phyloP scores from a whole-genome alignment of 352 stramenopile genomes.

The Globisporangium solare region DNA sequence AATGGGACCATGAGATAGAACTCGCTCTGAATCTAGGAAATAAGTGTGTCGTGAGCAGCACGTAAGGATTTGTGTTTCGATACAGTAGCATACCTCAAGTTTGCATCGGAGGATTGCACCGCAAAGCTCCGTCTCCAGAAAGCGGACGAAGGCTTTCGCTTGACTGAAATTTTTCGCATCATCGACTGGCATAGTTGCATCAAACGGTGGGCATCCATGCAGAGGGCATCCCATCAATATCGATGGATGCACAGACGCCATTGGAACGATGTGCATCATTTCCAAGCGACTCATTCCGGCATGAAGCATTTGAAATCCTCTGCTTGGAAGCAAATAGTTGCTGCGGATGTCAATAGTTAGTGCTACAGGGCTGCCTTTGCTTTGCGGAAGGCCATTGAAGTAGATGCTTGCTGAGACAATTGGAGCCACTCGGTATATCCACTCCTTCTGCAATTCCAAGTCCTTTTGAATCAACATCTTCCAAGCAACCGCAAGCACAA shows the following conservation, averaged over 20 bases:
- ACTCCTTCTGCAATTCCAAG: constrained; percentile 32
- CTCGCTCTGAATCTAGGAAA: constrained; percentile 5
- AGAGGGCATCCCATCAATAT: constrained; percentile 37
- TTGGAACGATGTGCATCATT: constrained; percentile 27
- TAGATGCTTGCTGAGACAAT: constrained; percentile 7
- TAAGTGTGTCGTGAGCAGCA: not conserved
- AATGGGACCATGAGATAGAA: constrained; percentile 19
- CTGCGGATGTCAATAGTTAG: constrained; percentile 18
- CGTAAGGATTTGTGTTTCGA: not conserved
- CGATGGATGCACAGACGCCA: constrained; percentile 29
- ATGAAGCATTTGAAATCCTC: constrained; percentile 18
- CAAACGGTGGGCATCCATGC: constrained; percentile 9
- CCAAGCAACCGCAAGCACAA: not conserved
- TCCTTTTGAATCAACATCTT: constrained; percentile 3
- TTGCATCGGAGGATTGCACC: constrained; percentile 18
- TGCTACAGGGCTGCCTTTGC: not conserved
- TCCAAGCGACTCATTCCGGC: constrained; percentile 15
- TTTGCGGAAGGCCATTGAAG: not conserved
- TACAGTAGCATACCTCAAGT: constrained; percentile 1
- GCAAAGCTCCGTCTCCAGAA: constrained; percentile 11
- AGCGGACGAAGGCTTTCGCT: constrained; percentile 12
- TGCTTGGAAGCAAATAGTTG: constrained; percentile 19
- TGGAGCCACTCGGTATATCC: constrained; percentile 19
- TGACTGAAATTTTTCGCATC: constrained; percentile 6
- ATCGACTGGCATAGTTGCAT: not conserved